Evolutionary conservation across 805 yeast genomes (phyloP), one percentile per base, ranked within the genome.

Genomic region (Teunomyces atbi): DNA sequence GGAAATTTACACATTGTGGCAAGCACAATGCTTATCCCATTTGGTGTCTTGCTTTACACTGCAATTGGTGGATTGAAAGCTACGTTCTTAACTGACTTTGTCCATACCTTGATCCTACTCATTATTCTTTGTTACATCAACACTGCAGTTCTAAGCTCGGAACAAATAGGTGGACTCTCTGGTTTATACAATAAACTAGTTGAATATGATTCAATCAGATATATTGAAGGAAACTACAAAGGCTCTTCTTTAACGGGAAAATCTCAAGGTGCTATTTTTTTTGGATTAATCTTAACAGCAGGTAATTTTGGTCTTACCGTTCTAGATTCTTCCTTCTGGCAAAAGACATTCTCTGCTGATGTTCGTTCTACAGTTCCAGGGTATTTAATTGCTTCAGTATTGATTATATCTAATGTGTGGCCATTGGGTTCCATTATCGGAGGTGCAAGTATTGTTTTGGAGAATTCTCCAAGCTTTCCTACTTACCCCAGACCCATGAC

Each of bases 41-140:
- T 62, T 54, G 68, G 68, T 3, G 81, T 78, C 13, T 59, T 72
- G 47, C 57, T 74, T 23, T 78, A 77, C 54, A 77, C 82, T 0
- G 63, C 72, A 10, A 63, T 73, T 33, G 82, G 82, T 40, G 82
- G 82, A 4, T 59, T 78, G 30, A 75, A 72, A 46, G 75, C 81
- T 5, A 77, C 82, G 2, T 76, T 77, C 50, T 59, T 77, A 33
- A 72, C 81, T 3, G 82, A 77, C 52, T 40, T 52, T 45, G 65
- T 64, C 15, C 66, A 63, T 50, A 53, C 66, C 6, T 53, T 61
- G 13, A 49, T 62, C 19, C 46, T 61, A 20, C 45, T 65, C 8
- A 46, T 65, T 13, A 52, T 65, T 16, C 52, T 66, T 20, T 56
- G 64, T 42, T 60, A 56, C 46, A 41, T 65, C 15, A 52, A 59